Base-by-base conservation (phyloP, 768 basidiomycete genomes). In the Chalciporus piperatus region DNA sequence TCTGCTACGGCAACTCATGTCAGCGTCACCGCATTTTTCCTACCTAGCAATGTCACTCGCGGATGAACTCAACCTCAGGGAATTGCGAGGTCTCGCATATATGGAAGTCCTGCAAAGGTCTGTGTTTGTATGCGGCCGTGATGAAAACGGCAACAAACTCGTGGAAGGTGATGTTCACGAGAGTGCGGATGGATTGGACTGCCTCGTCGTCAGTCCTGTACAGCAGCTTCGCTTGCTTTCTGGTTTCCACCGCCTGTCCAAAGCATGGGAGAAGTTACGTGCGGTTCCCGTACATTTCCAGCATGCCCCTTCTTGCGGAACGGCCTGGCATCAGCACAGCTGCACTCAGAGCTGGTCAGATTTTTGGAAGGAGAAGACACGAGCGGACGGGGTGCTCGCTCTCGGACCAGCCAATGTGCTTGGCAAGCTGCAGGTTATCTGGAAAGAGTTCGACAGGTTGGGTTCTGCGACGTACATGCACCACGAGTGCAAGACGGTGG, bases 381-480 rank as follows among this genome's bases (percentile, higher is more conserved):
- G 75, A 59, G 73, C 78, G 41, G 87, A 88, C 32, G 64, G 74
- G 3, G 79, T 89, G 25, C 72, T 89, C 30, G 67, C 71, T 13
- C 73, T 84, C 5, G 83, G 80, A 8, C 66, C 81, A 2, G 83
- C 85, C 28, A 85, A 89, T 60, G 84, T 88, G 30, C 63, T 85
- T 5, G 88, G 87, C 32, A 76, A 83, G 52, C 63, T 89, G 58
- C 79, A 71, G 60, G 72, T 79, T 51, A 74, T 89, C 32, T 70
- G 80, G 59, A 83, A 82, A 67, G 84, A 87, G 49, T 85, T 83
- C 52, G 86, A 87, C 50, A 73, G 80, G 47, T 83, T 83, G 81
- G 84, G 85, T 2, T 79, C 77, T 52, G 82, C 82, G 51, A 82
- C 83, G n/a, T 86, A 87, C 62, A 88, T 89, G 87, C 84, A 88